These are phyloP conservation scores for Tylopilus orsonianus DNA, from an alignment of 1,284 basidiomycete genomes.

Conservation along the genomic window DNA sequence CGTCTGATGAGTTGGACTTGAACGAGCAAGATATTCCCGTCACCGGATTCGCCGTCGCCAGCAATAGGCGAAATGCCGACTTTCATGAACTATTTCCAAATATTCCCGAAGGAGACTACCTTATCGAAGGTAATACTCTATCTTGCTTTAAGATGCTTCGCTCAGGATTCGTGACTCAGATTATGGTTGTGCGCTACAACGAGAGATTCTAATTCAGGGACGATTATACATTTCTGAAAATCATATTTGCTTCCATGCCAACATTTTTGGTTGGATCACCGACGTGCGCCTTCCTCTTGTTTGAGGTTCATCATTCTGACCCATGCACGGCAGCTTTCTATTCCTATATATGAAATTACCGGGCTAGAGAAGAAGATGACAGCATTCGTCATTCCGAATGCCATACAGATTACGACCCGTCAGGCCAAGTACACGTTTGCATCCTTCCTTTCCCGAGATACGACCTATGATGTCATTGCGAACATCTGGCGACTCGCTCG, in stretches of 20 bases:
- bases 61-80: conserved; percentile 91
- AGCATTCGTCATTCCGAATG: conserved; percentile 97
- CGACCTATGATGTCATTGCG: conserved; percentile 92
- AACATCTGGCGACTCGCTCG: conserved; percentile 95
- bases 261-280: conserved; percentile 99
- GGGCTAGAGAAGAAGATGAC: conserved; percentile 98
- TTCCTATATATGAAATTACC: conserved; percentile 90
- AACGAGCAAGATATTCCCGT: conserved; percentile 76
- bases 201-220: conserved; percentile 96
- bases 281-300: conserved; percentile 59
- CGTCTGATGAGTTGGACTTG: conserved; percentile 47
- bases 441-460: conserved; percentile 94
- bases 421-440: conserved; percentile 90
- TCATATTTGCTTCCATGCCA: conserved; percentile 97
- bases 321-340: conserved; percentile 61
- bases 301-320: conserved; percentile 10
- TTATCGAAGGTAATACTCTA: conserved; percentile 82
- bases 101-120: conserved; percentile 94
- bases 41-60: conserved; percentile 95
- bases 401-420: conserved; percentile 86
- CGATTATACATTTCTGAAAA: conserved; percentile 97
- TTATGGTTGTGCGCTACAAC: conserved; percentile 94
- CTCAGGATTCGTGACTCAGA: conserved; percentile 50
- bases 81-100: conserved; percentile 91
- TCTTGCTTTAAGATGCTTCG: conserved; percentile 4